Percentiles rank a stretch among this genome's conserved stretches.
These are phyloP conservation scores for Musa troglodytarum DNA, from an alignment of 176 grass and related monocot species.

Conservation along the genomic window DNA sequence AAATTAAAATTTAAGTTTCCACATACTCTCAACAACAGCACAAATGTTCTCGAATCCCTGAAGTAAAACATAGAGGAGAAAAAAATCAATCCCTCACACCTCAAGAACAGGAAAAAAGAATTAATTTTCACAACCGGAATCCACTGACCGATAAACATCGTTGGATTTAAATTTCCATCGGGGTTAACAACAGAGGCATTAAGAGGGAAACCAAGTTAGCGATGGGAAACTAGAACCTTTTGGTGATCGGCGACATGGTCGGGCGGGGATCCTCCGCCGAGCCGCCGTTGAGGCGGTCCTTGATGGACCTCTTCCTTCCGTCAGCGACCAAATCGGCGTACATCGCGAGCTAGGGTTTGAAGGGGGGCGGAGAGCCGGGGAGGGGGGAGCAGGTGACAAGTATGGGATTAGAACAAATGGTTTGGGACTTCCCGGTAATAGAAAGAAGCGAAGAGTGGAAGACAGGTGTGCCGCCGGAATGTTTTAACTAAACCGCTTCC, in stretches of 20 bases:
- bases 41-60: too few relatives aligned
- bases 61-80: too few relatives aligned
- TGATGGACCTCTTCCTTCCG: conserved; percentile 49
- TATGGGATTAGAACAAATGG: not conserved
- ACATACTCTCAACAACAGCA: too few relatives aligned
- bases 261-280: not conserved
- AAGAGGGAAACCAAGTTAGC: too few relatives aligned
- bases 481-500: too few relatives aligned
- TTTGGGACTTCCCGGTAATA: not conserved
- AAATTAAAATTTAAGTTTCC: too few relatives aligned
- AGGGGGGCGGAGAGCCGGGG: conserved; percentile 6
- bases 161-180: too few relatives aligned
- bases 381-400: not conserved
- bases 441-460: too few relatives aligned
- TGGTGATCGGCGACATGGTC: conserved; percentile 23
- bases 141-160: not conserved
- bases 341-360: conserved; percentile 40
- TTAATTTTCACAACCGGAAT: too few relatives aligned
- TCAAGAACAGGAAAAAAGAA: not conserved
- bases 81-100: not conserved
- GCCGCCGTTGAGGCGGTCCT: conserved; percentile 39
- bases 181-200: too few relatives aligned
- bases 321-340: conserved; percentile 38
- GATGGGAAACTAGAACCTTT: conserved; percentile 27
- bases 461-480: too few relatives aligned